Evolutionary conservation across 2,329 filamentous ascomycete species (phyloP).

Genomic region (Trichoderma guizhouense): DNA sequence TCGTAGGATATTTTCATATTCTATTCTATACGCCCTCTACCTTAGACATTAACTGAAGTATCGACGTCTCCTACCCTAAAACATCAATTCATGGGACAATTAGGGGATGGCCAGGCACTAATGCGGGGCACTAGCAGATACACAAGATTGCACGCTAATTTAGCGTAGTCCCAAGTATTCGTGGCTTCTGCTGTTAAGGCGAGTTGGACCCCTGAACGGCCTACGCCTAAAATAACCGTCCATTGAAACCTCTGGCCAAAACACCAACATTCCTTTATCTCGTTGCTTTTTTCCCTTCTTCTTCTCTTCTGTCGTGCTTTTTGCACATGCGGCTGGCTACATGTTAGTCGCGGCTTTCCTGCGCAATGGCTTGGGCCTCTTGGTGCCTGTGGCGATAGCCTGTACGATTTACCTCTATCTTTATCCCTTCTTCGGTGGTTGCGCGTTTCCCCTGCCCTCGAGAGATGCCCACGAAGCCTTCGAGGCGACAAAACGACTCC

Average conservation of each 20-base stretch:
- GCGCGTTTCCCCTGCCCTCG: slow-evolving; percentile 67
- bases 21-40: neutral
- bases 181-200: neutral
- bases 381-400: slow-evolving; percentile 61
- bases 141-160: neutral
- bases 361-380: slow-evolving; percentile 54
- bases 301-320: neutral
- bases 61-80: neutral
- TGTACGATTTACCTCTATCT: slow-evolving; percentile 79
- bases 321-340: slow-evolving; percentile 40
- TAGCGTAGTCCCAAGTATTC: neutral
- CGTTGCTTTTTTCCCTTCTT: neutral
- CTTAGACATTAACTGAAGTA: no score
- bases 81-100: neutral
- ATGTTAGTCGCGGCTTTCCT: slow-evolving; percentile 54
- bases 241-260: neutral
- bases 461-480: slow-evolving; percentile 34
- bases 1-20: no score
- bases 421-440: slow-evolving; percentile 77
- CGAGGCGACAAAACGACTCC: slow-evolving; percentile 38
- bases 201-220: slow-evolving; percentile 1
- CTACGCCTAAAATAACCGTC: neutral
- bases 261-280: neutral
- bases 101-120: neutral
- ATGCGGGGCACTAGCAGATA: slow-evolving; percentile 5